Evolutionary conservation across 192 early-diverging fungal species (phyloP), one percentile per base, ranked within the genome.

Genomic region (Backusella circina): DNA sequence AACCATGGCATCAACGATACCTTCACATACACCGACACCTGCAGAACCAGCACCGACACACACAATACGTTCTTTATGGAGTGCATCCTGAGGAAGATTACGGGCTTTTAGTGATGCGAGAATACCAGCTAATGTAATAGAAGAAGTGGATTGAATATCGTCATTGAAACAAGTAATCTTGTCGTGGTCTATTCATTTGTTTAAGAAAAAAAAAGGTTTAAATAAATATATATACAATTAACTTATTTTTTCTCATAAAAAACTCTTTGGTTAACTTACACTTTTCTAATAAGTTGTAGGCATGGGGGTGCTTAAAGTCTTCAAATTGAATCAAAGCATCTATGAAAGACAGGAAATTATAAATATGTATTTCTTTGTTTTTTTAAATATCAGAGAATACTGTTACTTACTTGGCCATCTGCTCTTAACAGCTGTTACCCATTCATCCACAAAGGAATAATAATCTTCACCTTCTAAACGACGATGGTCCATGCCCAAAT

Each of bases 381-480:
- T n/a, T 7, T 64, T 9, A 67, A 13, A 33, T 67, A 35, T 18
- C 15, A 18, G 31, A 36, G n/a, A 67, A 26, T 65, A 68, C 15
- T 16, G 3, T 5, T 41, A 38, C 85, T 79, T 84, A 86, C 85
- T 84, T 68, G 86, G 86, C 82, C 84, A 87, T 82, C 86, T 80
- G 73, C 77, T 85, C 31, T 85, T 78, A 36, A 87, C 78, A 35
- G 86, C 86, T 23, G 81, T 79, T 15, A 87, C 86, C 86, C 86
- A 87, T 64, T 87, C 86, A 64, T 87, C 86, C 1, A 87, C 84
- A 41, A 87, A 84, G 10, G 76, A 70, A 44, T 87, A 87, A 71
- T 87, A 87, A 16, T 87, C 80, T 69, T 82, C 76, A 23, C 73
- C 73, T 30, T 82, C 80, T 2, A 82, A 47, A 54, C 80, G 76